Percentiles rank a stretch among this genome's conserved stretches.
Conservation (phyloP, 805 yeast genomes). For the Saccharomycopsis schoenii region DNA sequence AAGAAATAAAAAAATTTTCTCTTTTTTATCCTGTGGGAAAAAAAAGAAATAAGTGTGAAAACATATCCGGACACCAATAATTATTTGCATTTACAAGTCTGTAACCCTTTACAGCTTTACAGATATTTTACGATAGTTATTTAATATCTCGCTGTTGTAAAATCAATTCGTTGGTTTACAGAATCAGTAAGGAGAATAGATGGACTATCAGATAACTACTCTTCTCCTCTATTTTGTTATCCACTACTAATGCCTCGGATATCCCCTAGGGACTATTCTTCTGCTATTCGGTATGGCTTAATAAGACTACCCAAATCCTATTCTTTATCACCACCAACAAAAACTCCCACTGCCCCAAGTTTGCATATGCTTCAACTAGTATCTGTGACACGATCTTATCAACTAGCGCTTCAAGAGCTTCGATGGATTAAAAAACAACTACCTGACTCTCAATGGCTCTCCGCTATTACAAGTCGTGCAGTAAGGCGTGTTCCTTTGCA, state of each 20-base stretch:
- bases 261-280: slow-evolving; percentile 3
- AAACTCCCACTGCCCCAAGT: neutral
- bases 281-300: neutral
- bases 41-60: too few species aligned
- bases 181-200: too few species aligned
- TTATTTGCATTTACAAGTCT: neutral
- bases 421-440: slow-evolving; percentile 56
- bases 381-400: slow-evolving; percentile 18
- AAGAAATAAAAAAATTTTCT: neutral
- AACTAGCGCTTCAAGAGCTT: slow-evolving; percentile 44
- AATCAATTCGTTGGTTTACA: too few species aligned
- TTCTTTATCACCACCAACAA: neutral
- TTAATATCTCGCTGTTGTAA: too few species aligned
- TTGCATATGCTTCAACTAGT: slow-evolving; percentile 15
- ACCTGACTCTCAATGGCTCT: slow-evolving; percentile 34
- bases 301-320: neutral
- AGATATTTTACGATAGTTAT: too few species aligned
- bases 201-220: too few species aligned
- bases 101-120: too few species aligned
- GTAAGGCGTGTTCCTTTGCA: slow-evolving; percentile 60
- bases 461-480: slow-evolving; percentile 47
- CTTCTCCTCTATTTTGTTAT: too few species aligned
- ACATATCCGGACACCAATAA: neutral
- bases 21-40: too few species aligned
- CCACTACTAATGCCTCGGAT: slow-evolving; percentile 13